Base-by-base conservation (phyloP, 352 stramenopile species). In the Phytophthora citricola region DNA sequence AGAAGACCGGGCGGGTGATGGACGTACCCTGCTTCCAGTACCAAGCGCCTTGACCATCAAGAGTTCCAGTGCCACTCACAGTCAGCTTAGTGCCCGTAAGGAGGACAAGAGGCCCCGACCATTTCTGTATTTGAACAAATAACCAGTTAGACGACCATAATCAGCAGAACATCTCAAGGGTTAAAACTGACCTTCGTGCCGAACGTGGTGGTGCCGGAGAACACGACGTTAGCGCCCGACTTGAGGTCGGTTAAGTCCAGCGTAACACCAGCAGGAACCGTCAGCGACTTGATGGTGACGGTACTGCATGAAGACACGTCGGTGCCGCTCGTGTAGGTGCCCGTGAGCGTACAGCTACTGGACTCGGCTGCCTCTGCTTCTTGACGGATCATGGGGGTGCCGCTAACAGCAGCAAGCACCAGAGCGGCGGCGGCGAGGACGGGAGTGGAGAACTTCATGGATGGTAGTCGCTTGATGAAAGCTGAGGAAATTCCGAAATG, bases 181-280 rank as follows among this genome's bases (percentile, higher is more conserved):
- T 20, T 22, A 70, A 34, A 11, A 11, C 31, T 34, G 31, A 34
- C 47, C 58, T 81, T 78, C 14, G 47, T 61, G 48, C 69, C 73
- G 49, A 81, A 78, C 20, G 58, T 78, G 15, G 63, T 74, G 15
- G 73, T 81, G 22, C 73, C 73, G 8, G 50, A 49, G 70, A 81
- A 71, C 6, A 63, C 73, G 39, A 81, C 65, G 53, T 38, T 73
- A 1, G 73, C 68, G 12, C 69, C 73, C 3, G 44, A 61, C 41
- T 75, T 71, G 24, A 71, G 48, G 10, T 71, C 62, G 34, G 24
- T 76, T 34, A 81, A 50, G 49, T 81, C 73, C n/a, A 81, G 63
- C 38, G 70, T 81, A 34, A 68, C 56, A 24, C 73, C 68, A 10
- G 66, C 69, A 32, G 72, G 72, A 9, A 80, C 72, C 1, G 52